A percentile compares a stretch with the other conserved stretches of the same genome.
Evolutionary conservation across 2,329 filamentous ascomycete species (phyloP).

Genomic region (Cytospora schulzeri): DNA sequence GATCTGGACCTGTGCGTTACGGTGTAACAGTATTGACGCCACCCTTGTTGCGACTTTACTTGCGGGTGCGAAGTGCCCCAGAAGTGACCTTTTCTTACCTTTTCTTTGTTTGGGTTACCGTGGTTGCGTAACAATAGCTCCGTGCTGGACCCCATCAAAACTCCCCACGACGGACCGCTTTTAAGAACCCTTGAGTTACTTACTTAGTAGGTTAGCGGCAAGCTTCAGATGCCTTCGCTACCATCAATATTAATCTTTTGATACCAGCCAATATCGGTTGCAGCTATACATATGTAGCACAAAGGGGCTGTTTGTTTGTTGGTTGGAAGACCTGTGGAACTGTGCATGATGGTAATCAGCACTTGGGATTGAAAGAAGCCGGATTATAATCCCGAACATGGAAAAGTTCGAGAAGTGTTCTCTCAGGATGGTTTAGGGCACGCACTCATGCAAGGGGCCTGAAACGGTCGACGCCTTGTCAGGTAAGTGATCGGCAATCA

Average conservation of each 20-base stretch:
- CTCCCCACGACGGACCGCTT: too few relatives aligned
- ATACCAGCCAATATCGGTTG: neutral
- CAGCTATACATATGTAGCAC: neutral
- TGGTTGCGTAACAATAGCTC: neutral
- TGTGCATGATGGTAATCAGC: neutral
- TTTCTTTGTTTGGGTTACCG: neutral
- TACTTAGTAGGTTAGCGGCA: too few relatives aligned
- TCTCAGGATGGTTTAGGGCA: neutral
- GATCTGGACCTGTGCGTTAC: too few relatives aligned
- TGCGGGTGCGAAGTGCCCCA: neutral
- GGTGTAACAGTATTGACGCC: too few relatives aligned
- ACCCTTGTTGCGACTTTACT: too few relatives aligned
- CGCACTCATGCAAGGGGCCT: neutral
- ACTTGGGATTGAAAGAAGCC: neutral
- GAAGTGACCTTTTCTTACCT: too few relatives aligned
- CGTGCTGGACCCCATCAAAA: neutral
- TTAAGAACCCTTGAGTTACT: neutral
- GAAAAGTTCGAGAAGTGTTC: neutral
- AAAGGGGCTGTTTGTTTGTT: neutral
- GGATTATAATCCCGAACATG: neutral
- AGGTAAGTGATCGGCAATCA: neutral
- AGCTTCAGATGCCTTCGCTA: neutral
- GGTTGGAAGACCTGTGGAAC: neutral
- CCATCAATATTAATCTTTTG: neutral
- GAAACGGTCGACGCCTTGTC: neutral